Base-by-base conservation (phyloP, 306 rosid species). In the Trifolium dubium region DNA sequence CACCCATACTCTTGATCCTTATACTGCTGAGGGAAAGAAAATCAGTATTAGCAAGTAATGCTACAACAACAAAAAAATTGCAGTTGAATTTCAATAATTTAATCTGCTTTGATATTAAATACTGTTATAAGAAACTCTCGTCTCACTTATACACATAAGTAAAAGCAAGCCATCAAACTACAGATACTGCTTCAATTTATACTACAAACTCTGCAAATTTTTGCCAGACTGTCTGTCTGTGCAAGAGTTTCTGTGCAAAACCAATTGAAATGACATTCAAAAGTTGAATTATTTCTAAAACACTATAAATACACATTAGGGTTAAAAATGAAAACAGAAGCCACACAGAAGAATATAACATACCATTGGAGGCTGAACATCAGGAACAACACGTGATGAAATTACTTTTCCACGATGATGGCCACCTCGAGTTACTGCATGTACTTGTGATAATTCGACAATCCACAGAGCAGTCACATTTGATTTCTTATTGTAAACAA, bases 321-420 rank as follows among this genome's bases (percentile, higher is more conserved):
- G 67, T 34, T 54, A 76, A 43, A 70, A 64, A 39, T 30, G 31
- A 63, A 65, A 71, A 7, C 62, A 43, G 28, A 8, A 49, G 14
- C 43, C 40, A 29, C 30, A 19, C 54, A 51, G 15, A 63, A 44
- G 46, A 70, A 40, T 23, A 14, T 28, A 23, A 30, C 81, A 66
- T 84, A 90, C 98, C 98, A 92, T 90, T 68, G 95, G 92, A 80
- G 98, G 98, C 86, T 92, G 98, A 75, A 90, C 92, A 79, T 92
- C 87, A 34, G 91, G 92, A 82, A 92, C 74, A 70, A 89, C 88
- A 37, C 82, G 71, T 41, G 98, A 88, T 32, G 92, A 82, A 75
- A 90, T 83, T 18, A 92, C 97, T 92, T 90, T 90, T 71, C 98
- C 97, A 44, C 95, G 86, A 73, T 92, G 98, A 86, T 88, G 97